Conservation (phyloP, 352 stramenopile genomes). For the Phytophthora cryptogea region DNA sequence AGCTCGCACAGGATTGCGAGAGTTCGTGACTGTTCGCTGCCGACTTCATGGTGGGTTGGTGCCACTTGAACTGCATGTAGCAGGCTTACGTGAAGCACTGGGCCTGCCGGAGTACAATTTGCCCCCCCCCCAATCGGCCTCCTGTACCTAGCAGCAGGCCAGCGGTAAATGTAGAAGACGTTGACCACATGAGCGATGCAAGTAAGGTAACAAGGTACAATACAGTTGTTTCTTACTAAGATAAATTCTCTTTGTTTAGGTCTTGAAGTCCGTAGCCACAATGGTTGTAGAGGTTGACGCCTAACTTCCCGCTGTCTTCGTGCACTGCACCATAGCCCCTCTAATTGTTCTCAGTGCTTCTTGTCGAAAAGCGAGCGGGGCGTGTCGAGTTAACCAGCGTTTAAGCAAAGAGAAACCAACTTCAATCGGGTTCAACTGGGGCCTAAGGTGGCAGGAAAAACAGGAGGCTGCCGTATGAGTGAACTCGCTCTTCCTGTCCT, state of each 20-base stretch:
- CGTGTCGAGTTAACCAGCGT: neutral
- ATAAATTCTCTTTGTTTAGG: neutral
- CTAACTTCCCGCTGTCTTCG: neutral
- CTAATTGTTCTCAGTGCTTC: neutral
- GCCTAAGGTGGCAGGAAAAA: conserved; percentile 3
- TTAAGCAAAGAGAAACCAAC: neutral
- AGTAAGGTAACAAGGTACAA: no score
- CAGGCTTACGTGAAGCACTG: neutral
- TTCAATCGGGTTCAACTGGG: conserved; percentile 5
- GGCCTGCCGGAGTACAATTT: neutral
- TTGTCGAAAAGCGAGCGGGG: neutral
- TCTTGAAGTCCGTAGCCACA: conserved; percentile 3
- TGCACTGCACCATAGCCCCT: neutral
- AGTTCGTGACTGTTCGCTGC: neutral
- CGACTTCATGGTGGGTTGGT: neutral
- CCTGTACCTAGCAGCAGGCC: neutral
- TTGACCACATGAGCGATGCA: neutral
- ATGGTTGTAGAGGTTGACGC: neutral
- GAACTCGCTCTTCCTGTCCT: neutral
- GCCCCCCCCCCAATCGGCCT: neutral
- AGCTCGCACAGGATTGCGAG: neutral
- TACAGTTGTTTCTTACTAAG: neutral
- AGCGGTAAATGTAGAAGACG: neutral
- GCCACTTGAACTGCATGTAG: neutral
- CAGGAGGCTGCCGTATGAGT: neutral